Base-by-base conservation (phyloP, 2,329 filamentous ascomycete species). In the Fusarium abutilonis region DNA sequence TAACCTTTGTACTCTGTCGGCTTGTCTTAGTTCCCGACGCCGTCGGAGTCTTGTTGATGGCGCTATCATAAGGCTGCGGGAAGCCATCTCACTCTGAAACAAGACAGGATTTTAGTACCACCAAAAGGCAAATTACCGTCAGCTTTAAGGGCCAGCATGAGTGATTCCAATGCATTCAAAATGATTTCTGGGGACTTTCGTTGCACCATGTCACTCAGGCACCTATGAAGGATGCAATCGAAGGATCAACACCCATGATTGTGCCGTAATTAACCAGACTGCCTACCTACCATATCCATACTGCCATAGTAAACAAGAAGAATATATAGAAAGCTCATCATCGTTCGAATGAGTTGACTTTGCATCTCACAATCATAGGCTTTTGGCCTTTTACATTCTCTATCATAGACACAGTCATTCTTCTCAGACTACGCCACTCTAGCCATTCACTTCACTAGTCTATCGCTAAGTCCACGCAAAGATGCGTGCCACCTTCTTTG, bases 401-500 rank as follows among this genome's bases (percentile, higher is more conserved):
- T 36, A 26, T 11, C 14, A 34, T n/a, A 34, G 31, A 7, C 19
- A 26, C 15, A 23, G 26, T 43, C 50, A n/a, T n/a, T 35, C 52
- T 43, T 53, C 44, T 10, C 32, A 28, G 38, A 53, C 49, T 32
- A 23, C 7, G 6, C 29, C 29, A 50, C 28, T 34, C 44, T 44
- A 56, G 31, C 26, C 50, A 13, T 49, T 63, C 45, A 10, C 17
- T 57, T 49, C 35, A 38, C 10, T 31, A 19, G 39, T 50, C 48
- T n/a, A 1, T 15, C 17, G 1, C 35, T 43, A 2, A 31, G 15
- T 13, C 21, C n/a, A 23, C 29, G 36, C 32, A 42, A 51, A 34
- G 21, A 66, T 64, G 32, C 59, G 29, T 66, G 34, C 35, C 36
- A 50, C 56, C 7, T 43, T 66, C 19, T 23, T 66, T 43, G 51